Percentiles rank a stretch among this genome's conserved stretches.
Conservation (phyloP, 495 filamentous ascomycete genomes). For the Achaetomiella virescens region DNA sequence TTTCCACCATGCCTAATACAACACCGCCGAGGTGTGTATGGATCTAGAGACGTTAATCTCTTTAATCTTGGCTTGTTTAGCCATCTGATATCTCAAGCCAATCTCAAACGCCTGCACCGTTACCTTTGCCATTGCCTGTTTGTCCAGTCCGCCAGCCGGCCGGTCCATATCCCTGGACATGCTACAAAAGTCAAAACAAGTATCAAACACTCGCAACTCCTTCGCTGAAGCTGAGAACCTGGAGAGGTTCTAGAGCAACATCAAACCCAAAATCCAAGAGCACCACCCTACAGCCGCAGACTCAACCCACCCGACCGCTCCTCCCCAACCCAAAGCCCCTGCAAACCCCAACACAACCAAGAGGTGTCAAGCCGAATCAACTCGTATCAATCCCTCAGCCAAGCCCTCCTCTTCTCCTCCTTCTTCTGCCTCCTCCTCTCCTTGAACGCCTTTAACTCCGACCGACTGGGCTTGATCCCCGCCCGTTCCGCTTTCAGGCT, state of each 20-base stretch:
- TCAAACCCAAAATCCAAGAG: no score
- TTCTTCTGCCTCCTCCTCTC: conserved; percentile 71
- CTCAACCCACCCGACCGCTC: no score
- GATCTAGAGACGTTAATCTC: not conserved
- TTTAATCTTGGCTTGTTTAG: not conserved
- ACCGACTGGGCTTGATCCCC: conserved; percentile 79
- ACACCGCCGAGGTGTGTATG: no score
- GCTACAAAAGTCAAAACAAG: not conserved
- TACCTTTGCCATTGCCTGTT: not conserved
- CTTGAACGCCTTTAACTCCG: conserved; percentile 70
- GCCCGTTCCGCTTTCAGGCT: conserved; percentile 87
- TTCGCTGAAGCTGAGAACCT: no score
- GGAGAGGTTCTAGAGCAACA: no score
- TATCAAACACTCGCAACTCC: not conserved
- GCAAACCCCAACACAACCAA: no score
- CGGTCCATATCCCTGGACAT: conserved; percentile 2
- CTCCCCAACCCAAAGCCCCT: no score
- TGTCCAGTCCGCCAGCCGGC: not conserved
- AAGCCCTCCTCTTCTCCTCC: conserved; percentile 89
- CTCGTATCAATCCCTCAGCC: conserved; percentile 73
- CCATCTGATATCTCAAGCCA: not conserved
- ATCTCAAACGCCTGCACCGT: conserved; percentile 6
- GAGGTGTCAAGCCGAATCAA: not conserved
- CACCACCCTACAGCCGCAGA: no score
- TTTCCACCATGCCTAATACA: no score